These are phyloP conservation scores for Cardamine occulta DNA, from an alignment of 345 rosid genomes.

Conservation along the genomic window DNA sequence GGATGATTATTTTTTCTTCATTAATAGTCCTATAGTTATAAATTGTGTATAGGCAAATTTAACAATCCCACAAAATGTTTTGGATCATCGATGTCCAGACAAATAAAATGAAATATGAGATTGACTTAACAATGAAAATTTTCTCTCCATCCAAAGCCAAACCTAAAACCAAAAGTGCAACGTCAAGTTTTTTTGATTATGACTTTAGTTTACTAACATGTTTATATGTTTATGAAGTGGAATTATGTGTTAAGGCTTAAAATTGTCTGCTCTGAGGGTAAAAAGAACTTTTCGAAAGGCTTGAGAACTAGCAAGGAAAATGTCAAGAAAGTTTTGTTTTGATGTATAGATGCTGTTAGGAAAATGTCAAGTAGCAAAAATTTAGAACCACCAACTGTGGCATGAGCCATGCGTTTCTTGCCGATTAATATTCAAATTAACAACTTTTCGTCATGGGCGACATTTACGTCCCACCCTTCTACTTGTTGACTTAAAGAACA, in stretches of 20 bases:
- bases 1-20: constrained; percentile 2
- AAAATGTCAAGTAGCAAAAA: neutral
- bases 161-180: no score
- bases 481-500: neutral
- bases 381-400: constrained; percentile 28
- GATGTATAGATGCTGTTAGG: neutral
- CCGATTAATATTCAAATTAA: neutral
- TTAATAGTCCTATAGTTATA: constrained; percentile 10
- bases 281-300: no score
- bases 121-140: neutral
- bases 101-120: neutral
- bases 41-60: neutral
- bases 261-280: no score
- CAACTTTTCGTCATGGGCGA: neutral
- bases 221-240: neutral
- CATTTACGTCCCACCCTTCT: constrained; percentile 15
- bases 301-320: no score
- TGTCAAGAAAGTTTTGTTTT: no score
- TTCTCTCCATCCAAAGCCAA: no score
- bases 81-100: neutral
- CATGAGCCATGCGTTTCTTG: constrained; percentile 17
- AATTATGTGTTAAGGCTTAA: no score
- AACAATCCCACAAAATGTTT: neutral
- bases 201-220: no score
- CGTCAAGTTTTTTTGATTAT: no score